These are phyloP conservation scores for Beauveria pseudobassiana DNA, from an alignment of 2,329 filamentous ascomycete genomes.

Conservation along the genomic window DNA sequence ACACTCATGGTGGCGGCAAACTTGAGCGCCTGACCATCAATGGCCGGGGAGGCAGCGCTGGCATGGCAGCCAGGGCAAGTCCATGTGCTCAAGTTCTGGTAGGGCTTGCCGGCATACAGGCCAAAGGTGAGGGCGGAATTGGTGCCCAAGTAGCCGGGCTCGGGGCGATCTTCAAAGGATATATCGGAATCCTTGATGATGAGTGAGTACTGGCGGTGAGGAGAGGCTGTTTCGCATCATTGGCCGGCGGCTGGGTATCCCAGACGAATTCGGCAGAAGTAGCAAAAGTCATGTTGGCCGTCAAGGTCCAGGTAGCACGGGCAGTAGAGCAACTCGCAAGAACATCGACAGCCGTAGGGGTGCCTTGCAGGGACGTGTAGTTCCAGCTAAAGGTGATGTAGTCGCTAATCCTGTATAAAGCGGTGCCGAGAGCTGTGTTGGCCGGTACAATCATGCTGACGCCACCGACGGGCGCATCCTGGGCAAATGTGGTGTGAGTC, in stretches of 20 bases:
- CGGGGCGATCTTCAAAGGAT: constrained; percentile 39
- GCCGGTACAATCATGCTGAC: constrained; percentile 47
- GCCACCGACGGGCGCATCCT: constrained; percentile 40
- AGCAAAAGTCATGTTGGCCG: constrained; percentile 54
- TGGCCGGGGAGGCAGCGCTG: constrained; percentile 39
- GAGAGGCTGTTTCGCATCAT: constrained; percentile 38
- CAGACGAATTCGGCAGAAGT: constrained; percentile 46
- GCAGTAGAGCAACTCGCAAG: constrained; percentile 48
- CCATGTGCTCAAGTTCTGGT: constrained; percentile 45
- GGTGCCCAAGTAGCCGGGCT: constrained; percentile 48
- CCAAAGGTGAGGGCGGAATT: constrained; percentile 47
- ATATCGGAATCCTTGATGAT: constrained; percentile 53
- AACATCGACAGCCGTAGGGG: constrained; percentile 53
- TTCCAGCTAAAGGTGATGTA: constrained; percentile 56
- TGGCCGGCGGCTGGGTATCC: constrained; percentile 48
- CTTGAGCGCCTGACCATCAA: constrained; percentile 40
- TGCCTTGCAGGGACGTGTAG: constrained; percentile 52
- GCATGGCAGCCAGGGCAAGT: constrained; percentile 45
- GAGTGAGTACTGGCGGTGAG: constrained; percentile 51
- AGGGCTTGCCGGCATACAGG: constrained; percentile 46
- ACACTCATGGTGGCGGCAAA: constrained; percentile 47
- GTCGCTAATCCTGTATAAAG: constrained; percentile 54
- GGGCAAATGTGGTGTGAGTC: constrained; percentile 35
- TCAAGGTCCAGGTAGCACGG: constrained; percentile 51
- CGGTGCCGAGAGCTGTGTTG: constrained; percentile 33